phyloP scores from a whole-genome alignment of 2,329 filamentous ascomycete genomes.

The Venturia effusa region DNA sequence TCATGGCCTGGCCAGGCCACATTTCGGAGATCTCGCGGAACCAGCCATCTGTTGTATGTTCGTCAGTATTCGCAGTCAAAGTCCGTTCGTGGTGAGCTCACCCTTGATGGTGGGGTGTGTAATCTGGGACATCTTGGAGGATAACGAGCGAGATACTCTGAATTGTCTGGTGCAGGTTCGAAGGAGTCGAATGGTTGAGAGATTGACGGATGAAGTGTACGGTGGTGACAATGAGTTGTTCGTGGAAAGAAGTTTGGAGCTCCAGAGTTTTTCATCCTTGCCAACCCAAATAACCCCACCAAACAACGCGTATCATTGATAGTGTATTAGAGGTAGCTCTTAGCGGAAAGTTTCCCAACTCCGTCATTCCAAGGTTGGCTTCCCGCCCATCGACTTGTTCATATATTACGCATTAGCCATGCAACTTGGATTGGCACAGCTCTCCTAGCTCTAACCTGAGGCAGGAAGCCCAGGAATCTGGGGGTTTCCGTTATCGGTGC shows the following conservation, averaged over 20 bases:
- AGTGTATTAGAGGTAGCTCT: too few species aligned
- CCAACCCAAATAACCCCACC: not conserved
- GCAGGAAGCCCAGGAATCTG: too few species aligned
- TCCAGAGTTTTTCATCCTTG: not conserved
- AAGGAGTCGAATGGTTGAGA: not conserved
- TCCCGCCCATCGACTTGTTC: too few species aligned
- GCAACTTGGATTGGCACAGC: too few species aligned
- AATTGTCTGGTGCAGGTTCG: not conserved
- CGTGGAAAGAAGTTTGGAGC: not conserved
- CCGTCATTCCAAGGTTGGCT: too few species aligned
- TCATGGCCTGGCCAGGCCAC: constrained; percentile 99
- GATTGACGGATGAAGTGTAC: not conserved
- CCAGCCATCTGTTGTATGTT: constrained; percentile 72
- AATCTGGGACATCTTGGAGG: constrained; percentile 53
- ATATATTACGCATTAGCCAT: too few species aligned
- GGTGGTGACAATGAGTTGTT: not conserved
- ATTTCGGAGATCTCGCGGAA: constrained; percentile 98
- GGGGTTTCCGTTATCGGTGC: too few species aligned
- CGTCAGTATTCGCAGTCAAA: constrained; percentile 2
- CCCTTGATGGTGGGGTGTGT: constrained; percentile 69
- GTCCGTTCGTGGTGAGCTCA: constrained; percentile 26
- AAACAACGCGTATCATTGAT: too few species aligned
- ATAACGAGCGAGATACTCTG: not conserved
- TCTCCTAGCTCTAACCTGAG: too few species aligned
- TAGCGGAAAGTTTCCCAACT: too few species aligned